Percentiles rank a stretch among this genome's conserved stretches.
Conservation (phyloP, 1,139 yeast genomes). For the Geotrichum armillariae region DNA sequence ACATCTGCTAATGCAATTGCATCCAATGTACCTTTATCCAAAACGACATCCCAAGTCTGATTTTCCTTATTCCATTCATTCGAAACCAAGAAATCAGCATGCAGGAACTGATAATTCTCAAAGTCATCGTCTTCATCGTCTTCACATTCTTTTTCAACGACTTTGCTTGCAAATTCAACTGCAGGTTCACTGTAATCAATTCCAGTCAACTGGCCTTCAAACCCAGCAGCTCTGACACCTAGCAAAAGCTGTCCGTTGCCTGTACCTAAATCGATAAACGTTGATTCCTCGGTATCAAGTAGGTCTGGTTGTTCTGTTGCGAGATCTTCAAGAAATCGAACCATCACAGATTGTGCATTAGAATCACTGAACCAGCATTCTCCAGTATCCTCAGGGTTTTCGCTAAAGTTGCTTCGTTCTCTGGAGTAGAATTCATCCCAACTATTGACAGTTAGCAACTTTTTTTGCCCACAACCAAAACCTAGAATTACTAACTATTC, state of each 20-base stretch:
- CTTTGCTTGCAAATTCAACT: slow-evolving; percentile 64
- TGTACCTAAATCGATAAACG: slow-evolving; percentile 82
- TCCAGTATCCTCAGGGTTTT: slow-evolving; percentile 81
- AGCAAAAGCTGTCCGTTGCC: slow-evolving; percentile 93
- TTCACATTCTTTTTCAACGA: slow-evolving; percentile 47
- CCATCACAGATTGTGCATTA: slow-evolving; percentile 83
- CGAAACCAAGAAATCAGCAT: slow-evolving; percentile 45
- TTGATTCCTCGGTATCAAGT: slow-evolving; percentile 24
- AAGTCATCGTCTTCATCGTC: slow-evolving; percentile 43
- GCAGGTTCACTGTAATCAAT: slow-evolving; percentile 85
- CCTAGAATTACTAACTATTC: slow-evolving; percentile 54
- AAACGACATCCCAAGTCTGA: slow-evolving; percentile 62
- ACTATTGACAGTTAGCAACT: no score
- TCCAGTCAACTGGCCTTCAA: slow-evolving; percentile 58
- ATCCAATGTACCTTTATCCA: slow-evolving; percentile 95
- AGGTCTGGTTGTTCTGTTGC: slow-evolving; percentile 34
- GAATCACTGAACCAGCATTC: slow-evolving; percentile 96
- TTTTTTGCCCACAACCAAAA: slow-evolving; percentile 26
- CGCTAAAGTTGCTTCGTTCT: slow-evolving; percentile 68
- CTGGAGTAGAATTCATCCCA: slow-evolving; percentile 86
- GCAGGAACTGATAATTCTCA: slow-evolving; percentile 42
- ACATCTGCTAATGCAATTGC: slow-evolving; percentile 88
- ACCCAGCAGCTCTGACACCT: slow-evolving; percentile 61
- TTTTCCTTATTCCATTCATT: slow-evolving; percentile 40
- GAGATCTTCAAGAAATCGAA: slow-evolving; percentile 57